Percentiles rank a stretch among this genome's conserved stretches.
phyloP scores from a whole-genome alignment of 176 grass and related monocot species.

The Carex kokanica region DNA sequence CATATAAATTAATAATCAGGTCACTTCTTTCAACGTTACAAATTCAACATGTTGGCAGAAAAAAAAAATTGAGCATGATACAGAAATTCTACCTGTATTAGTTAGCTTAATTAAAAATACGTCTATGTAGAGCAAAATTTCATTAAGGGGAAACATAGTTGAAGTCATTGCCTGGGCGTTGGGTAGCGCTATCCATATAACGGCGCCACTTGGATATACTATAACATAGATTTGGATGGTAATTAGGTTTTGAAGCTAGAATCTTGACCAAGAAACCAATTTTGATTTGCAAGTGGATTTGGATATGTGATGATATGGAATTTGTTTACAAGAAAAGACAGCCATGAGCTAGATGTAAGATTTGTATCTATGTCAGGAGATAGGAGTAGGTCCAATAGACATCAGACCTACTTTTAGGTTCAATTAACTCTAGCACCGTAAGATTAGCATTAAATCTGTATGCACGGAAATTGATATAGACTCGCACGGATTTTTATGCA shows the following conservation, averaged over 20 bases:
- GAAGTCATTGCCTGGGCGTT: slow-evolving; percentile 25
- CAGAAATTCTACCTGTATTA: slow-evolving; percentile 8
- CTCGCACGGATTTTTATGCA: too few species aligned
- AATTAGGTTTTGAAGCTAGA: slow-evolving; percentile 22
- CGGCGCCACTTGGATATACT: slow-evolving; percentile 23
- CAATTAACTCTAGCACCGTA: too few species aligned
- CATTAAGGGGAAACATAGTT: slow-evolving; percentile 7
- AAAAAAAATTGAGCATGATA: not conserved
- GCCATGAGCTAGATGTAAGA: not conserved
- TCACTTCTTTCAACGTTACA: not conserved
- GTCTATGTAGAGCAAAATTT: not conserved
- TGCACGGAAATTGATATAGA: too few species aligned
- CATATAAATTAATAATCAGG: not conserved
- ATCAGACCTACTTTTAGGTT: too few species aligned
- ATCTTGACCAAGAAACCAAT: slow-evolving; percentile 27
- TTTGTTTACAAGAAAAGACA: not conserved
- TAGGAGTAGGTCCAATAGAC: too few species aligned
- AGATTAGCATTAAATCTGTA: too few species aligned
- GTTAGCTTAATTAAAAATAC: slow-evolving; percentile 12
- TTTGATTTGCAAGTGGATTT: slow-evolving; percentile 25
- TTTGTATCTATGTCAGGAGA: not conserved
- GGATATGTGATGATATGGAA: not conserved
- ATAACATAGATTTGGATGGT: slow-evolving; percentile 19
- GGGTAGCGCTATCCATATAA: slow-evolving; percentile 16
- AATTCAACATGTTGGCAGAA: not conserved